Base-by-base conservation (phyloP, 1,139 yeast genomes). In the Wickerhamiella infanticola region DNA sequence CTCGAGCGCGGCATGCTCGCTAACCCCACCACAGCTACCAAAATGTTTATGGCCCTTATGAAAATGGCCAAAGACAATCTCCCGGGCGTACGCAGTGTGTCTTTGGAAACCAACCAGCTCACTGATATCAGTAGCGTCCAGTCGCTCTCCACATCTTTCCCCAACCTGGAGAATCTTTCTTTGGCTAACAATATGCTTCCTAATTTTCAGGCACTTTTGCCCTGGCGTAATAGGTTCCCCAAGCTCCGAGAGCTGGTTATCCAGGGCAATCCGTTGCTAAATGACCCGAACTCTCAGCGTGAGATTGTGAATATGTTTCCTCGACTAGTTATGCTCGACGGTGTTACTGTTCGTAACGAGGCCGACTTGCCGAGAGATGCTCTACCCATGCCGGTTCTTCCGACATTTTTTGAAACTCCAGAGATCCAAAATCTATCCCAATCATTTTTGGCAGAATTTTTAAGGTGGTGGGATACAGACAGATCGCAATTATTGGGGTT, bases 31-130 rank as follows among this genome's bases (percentile, higher is more conserved):
- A 70, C 76, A 5, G 72, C 78, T 43, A 73, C 93, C 13, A 88
- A 88, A 61, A 79, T 88, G 72, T 86, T 90, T 62, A 83, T 88
- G 3, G 98, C 98, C 0, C 66, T 90, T 53, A 78, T 90, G 85
- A 85, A 82, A 59, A 66, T 93, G 23, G 95, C 95, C 1, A 60
- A 65, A 1, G 68, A 69, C 45, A 74, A 72, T 42, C 58, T 68
- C 40, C 72, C 72, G 41, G 52, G 53, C 25, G 82, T 86, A 5
- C 81, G 79, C 37, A 80, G 90, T 50, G 77, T 90, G 18, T 85
- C 82, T 59, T 67, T 90, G 44, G 79, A 94, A 11, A 70, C 70
- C 48, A 90, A 90, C 59, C 73, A 72, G 48, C 63, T 88, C 40
- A 64, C 65, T 38, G 94, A 84, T 56, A 70, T 84, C 41, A 59